Percentiles rank a stretch among this genome's conserved stretches.
phyloP scores from a whole-genome alignment of 2,329 filamentous ascomycete species.

The Arthrinium phaeospermum region DNA sequence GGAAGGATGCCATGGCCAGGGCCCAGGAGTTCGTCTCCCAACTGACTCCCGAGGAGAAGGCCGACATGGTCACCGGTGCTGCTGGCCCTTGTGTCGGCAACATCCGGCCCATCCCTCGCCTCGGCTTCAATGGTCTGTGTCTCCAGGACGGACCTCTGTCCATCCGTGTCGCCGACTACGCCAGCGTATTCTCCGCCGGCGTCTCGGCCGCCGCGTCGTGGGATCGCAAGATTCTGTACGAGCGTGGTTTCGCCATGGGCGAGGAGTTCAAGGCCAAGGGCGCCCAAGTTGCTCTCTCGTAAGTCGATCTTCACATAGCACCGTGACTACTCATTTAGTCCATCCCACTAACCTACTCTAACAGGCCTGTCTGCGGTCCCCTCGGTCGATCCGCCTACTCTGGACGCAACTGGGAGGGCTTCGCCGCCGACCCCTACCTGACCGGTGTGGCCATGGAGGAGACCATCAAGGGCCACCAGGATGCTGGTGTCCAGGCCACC shows the following conservation, averaged over 20 bases:
- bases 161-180: slow-evolving; percentile 68
- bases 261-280: slow-evolving; percentile 74
- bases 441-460: slow-evolving; percentile 58
- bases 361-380: slow-evolving; percentile 49
- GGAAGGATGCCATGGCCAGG: slow-evolving; percentile 44
- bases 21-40: slow-evolving; percentile 37
- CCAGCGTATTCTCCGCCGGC: slow-evolving; percentile 73
- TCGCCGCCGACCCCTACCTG: slow-evolving; percentile 70
- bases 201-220: slow-evolving; percentile 74
- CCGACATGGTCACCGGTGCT: slow-evolving; percentile 28
- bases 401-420: slow-evolving; percentile 71
- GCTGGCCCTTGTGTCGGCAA: slow-evolving; percentile 27
- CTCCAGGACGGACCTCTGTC: slow-evolving; percentile 74
- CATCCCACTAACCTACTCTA: not conserved
- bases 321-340: not conserved
- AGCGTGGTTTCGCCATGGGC: slow-evolving; percentile 48
- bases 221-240: slow-evolving; percentile 65
- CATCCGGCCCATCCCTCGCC: slow-evolving; percentile 56
- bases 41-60: slow-evolving; percentile 29
- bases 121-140: slow-evolving; percentile 66
- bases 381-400: slow-evolving; percentile 49
- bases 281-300: slow-evolving; percentile 67
- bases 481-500: slow-evolving; percentile 45
- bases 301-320: slow-evolving; percentile 20
- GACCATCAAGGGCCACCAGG: slow-evolving; percentile 42